These are phyloP conservation scores for Phycomyces blakesleeanus DNA, from an alignment of 192 early-diverging fungal species.

Conservation along the genomic window DNA sequence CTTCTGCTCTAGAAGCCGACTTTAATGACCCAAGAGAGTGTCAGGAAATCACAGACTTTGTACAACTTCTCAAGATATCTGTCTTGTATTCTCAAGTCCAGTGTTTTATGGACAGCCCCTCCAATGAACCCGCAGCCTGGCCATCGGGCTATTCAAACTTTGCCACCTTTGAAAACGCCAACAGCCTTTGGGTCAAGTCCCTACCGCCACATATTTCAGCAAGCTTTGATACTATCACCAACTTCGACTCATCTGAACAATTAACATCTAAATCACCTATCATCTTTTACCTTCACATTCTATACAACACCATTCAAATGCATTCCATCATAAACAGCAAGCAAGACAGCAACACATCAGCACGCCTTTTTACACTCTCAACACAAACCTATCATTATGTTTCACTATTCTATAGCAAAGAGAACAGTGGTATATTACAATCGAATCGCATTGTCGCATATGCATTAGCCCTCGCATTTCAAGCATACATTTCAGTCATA, in stretches of 20 bases:
- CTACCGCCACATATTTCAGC: background rate
- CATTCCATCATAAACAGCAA: too few relatives aligned
- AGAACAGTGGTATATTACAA: too few relatives aligned
- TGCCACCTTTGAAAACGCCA: background rate
- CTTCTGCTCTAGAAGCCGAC: background rate
- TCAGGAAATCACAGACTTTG: background rate
- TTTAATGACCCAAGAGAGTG: background rate
- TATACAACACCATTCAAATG: too few relatives aligned
- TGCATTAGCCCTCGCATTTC: too few relatives aligned
- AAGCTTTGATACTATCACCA: background rate
- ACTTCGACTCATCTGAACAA: background rate
- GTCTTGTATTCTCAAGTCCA: background rate
- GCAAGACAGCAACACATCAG: too few relatives aligned
- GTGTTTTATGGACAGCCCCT: background rate
- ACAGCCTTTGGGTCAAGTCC: background rate
- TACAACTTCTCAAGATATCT: conserved; percentile 5
- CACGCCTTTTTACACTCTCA: too few relatives aligned
- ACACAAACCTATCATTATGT: too few relatives aligned
- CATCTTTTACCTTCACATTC: too few relatives aligned
- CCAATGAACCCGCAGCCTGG: background rate
- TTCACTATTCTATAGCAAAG: too few relatives aligned
- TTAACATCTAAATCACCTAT: background rate
- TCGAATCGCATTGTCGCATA: too few relatives aligned
- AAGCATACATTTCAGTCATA: too few relatives aligned
- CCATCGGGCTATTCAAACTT: conserved; percentile 4